Base-by-base conservation (phyloP, 768 basidiomycete genomes). In the Rhodosporidiobolus odoratus region DNA sequence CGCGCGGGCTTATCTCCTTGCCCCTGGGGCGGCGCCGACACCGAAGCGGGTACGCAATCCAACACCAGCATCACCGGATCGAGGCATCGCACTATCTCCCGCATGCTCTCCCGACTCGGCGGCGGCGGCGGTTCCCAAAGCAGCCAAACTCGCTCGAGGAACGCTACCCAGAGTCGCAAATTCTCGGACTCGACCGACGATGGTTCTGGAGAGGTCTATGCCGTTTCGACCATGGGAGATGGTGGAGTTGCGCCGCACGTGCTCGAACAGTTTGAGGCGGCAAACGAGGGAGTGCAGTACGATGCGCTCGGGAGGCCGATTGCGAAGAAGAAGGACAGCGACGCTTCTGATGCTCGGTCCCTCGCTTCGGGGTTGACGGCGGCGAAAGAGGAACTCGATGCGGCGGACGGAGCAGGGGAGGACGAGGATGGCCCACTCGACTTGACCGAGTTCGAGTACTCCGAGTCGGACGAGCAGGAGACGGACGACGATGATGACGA, bases 371-470 rank as follows among this genome's bases (percentile, higher is more conserved):
- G 63, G 23, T 0, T 47, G 23, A 27, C 34, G 6, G 35, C 53
- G 4, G 59, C 53, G n/a, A 27, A 32, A 32, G 34, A 35, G 16
- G 50, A 66, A n/a, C 38, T 71, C 32, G 70, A 66, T 7, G 58
- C 63, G 21, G 35, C 61, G 30, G 54, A 52, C 1, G 66, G 53
- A 5, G 52, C 27, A 27, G 52, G 21, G 21, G 52, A 53, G 27
- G 27, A 30, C 52, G 68, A 69, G 23, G 68, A 63, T 16, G 62
- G 58, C 32, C 34, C 45, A 21, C 41, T 67, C 56, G 73, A 71
- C 41, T 35, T 66, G 9, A 71, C 64, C 47, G 73, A 74, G 27
- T 71, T 68, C 57, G 71, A 72, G 40, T 68, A 70, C 60, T 65
- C 66, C 1, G 65, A 66, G 21, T 50, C 65, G 17, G 69, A 71